These are phyloP conservation scores for Termitomyces sp. DNA, from an alignment of 768 basidiomycete genomes.

Conservation along the genomic window DNA sequence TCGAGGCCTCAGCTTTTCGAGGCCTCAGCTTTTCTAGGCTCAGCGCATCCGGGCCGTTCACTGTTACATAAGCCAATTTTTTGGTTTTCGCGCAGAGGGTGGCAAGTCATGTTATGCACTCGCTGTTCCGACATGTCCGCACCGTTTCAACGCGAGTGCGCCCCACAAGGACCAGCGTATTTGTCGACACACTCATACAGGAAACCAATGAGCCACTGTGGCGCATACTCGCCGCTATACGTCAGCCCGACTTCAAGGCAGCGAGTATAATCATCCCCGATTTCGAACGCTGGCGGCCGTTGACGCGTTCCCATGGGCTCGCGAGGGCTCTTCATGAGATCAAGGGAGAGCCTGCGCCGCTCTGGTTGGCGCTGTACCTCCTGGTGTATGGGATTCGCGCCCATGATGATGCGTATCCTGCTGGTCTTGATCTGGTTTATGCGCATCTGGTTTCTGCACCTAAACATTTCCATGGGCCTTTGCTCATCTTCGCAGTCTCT, in stretches of 20 bases:
- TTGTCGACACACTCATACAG: conserved; percentile 27
- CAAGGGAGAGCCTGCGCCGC: conserved; percentile 24
- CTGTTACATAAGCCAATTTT: conserved; percentile 2
- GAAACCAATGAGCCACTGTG: conserved; percentile 35
- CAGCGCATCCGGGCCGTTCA: not conserved
- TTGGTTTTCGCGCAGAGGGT: not conserved
- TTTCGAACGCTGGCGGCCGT: conserved; percentile 32
- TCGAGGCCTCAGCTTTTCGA: no score
- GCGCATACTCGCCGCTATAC: conserved; percentile 31
- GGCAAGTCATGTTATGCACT: conserved; percentile 3
- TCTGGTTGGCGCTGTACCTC: conserved; percentile 53
- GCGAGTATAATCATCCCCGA: conserved; percentile 29
- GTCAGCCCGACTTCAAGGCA: conserved; percentile 19
- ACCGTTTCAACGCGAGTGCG: conserved; percentile 14
- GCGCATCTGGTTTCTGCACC: conserved; percentile 28
- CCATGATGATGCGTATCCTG: conserved; percentile 35
- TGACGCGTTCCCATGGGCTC: conserved; percentile 15
- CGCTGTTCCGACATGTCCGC: conserved; percentile 9
- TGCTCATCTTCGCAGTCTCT: conserved; percentile 41
- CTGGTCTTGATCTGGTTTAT: conserved; percentile 37
- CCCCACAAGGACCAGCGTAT: conserved; percentile 21
- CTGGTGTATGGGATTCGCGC: conserved; percentile 41
- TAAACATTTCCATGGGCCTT: conserved; percentile 28
- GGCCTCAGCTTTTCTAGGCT: no score
- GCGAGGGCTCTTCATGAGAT: not conserved